Evolutionary conservation across 2,329 filamentous ascomycete genomes (phyloP).

Genomic region (Fusarium mundagurra): DNA sequence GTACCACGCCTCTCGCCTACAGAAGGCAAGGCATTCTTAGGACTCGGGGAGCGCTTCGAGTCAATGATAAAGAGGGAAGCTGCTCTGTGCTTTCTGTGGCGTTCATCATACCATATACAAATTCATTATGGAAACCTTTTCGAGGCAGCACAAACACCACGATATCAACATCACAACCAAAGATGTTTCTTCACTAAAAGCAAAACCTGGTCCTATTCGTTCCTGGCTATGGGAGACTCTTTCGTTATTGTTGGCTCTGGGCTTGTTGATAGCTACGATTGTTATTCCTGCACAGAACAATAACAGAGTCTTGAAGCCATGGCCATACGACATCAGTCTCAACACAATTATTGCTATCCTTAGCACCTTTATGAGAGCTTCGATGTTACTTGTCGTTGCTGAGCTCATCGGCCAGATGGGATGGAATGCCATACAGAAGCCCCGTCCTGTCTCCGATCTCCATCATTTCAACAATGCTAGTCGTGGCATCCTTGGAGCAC

Average conservation of each 20-base stretch:
- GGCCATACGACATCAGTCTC: conserved; percentile 12
- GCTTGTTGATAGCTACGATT: background rate
- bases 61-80: background rate
- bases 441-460: conserved; percentile 1
- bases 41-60: background rate
- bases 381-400: conserved; percentile 4
- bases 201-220: background rate
- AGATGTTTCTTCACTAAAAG: background rate
- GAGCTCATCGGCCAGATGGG: background rate
- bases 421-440: background rate
- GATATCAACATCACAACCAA: background rate
- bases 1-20: background rate
- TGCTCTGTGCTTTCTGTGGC: background rate
- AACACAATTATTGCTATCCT: conserved; percentile 6
- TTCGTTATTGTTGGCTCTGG: background rate
- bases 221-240: background rate
- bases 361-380: conserved; percentile 8
- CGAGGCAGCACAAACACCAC: background rate
- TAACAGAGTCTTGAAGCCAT: background rate
- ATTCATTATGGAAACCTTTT: background rate
- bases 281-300: background rate
- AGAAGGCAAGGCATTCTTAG: background rate
- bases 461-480: conserved; percentile 3
- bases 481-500: background rate
- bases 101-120: background rate